Percentiles rank a stretch among this genome's conserved stretches.
These are phyloP conservation scores for Vitis amurensis DNA, from an alignment of 164 flowering plant genomes.

Conservation along the genomic window DNA sequence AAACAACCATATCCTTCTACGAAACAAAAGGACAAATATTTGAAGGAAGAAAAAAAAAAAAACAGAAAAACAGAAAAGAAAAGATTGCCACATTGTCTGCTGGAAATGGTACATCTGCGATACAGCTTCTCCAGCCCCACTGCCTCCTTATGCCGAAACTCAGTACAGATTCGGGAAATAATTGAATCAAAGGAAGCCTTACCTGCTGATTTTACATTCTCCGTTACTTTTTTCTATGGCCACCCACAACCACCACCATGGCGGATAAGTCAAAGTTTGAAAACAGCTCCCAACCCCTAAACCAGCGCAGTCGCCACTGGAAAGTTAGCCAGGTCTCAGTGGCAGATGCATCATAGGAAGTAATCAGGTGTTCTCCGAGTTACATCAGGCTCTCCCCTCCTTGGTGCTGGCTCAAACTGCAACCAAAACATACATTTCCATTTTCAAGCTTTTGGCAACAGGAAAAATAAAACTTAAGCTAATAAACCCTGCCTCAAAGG, in stretches of 20 bases:
- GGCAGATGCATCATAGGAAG: conserved; percentile 54
- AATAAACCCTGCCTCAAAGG: too few species aligned
- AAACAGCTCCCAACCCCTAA: conserved; percentile 14
- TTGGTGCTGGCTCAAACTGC: conserved; percentile 99
- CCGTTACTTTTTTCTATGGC: not conserved
- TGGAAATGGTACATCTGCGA: conserved; percentile 35
- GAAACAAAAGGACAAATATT: conserved; percentile 3
- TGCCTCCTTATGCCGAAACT: conserved; percentile 18
- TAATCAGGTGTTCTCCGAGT: conserved; percentile 97
- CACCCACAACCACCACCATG: conserved; percentile 13
- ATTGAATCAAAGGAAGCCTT: conserved; percentile 21
- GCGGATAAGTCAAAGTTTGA: conserved; percentile 22
- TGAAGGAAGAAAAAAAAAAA: conserved; percentile 10
- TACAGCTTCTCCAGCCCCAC: conserved; percentile 20
- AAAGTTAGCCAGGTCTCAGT: conserved; percentile 16
- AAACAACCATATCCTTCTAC: conserved; percentile 7
- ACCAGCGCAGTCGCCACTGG: conserved; percentile 27
- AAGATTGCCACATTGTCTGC: conserved; percentile 27
- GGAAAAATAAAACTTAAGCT: too few species aligned
- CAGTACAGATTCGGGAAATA: conserved; percentile 19
- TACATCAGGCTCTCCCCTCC: conserved; percentile 98
- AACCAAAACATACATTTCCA: conserved; percentile 1
- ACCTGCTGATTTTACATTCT: conserved; percentile 30
- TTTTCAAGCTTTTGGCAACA: too few species aligned
- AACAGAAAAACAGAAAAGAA: not conserved